Percentiles rank a stretch among this genome's conserved stretches.
Evolutionary conservation across 2,329 filamentous ascomycete species (phyloP).

Genomic region (Penicillium concentricum): DNA sequence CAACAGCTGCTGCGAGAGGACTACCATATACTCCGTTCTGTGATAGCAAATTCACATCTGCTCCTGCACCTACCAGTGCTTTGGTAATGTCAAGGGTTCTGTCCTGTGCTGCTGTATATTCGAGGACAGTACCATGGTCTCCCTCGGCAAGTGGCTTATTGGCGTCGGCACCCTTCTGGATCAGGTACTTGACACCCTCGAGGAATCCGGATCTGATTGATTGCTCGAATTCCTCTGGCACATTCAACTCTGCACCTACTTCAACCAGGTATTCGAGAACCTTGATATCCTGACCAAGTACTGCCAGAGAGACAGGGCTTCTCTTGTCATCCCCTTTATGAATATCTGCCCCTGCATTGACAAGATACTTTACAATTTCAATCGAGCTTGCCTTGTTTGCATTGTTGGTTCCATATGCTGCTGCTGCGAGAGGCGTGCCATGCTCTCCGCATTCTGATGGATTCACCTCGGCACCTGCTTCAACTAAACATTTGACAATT

Average conservation of each 20-base stretch:
- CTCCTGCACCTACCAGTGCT: constrained; percentile 1
- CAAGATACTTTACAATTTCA: constrained; percentile 6
- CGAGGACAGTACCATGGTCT: background rate
- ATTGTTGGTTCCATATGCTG: background rate
- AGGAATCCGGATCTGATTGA: background rate
- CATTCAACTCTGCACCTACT: constrained; percentile 4
- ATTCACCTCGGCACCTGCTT: constrained; percentile 12
- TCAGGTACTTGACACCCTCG: background rate
- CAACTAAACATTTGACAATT: constrained; percentile 5
- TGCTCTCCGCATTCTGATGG: background rate
- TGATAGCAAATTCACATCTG: constrained; percentile 2
- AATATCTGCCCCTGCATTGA: constrained; percentile 8
- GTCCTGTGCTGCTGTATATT: background rate
- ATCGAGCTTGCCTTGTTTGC: background rate
- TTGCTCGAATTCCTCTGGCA: background rate
- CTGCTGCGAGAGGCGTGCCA: background rate
- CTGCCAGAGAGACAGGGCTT: background rate
- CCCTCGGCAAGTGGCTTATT: constrained; percentile 4
- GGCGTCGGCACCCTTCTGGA: constrained; percentile 6
- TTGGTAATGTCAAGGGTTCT: background rate
- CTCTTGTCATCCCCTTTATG: background rate
- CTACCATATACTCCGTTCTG: background rate
- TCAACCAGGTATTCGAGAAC: background rate
- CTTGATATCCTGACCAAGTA: background rate
- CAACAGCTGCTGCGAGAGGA: constrained; percentile 1